phyloP scores from a whole-genome alignment of 495 filamentous ascomycete genomes.

The Neurospora tetraspora region DNA sequence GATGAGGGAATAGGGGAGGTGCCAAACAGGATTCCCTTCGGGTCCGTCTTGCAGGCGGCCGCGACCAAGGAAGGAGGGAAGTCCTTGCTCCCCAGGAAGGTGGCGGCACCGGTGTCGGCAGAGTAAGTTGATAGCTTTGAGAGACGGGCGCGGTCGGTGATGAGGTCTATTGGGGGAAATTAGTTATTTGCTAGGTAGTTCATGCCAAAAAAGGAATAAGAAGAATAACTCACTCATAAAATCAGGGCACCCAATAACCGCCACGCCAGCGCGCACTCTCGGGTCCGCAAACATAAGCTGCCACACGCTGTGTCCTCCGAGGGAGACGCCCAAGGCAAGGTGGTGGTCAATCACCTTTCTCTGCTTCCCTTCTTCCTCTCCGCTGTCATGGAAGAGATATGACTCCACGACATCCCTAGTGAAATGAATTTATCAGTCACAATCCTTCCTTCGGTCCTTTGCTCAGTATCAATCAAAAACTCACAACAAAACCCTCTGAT shows the following conservation, averaged over 20 bases:
- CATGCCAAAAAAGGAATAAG: background rate
- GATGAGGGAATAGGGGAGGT: slow-evolving; percentile 26
- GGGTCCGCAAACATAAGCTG: slow-evolving; percentile 68
- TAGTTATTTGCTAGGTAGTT: background rate
- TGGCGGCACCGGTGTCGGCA: slow-evolving; percentile 34
- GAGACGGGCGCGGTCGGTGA: slow-evolving; percentile 65
- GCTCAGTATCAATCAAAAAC: slow-evolving; percentile 1
- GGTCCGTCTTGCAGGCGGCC: slow-evolving; percentile 53
- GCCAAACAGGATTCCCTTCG: slow-evolving; percentile 56
- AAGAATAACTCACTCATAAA: slow-evolving; percentile 45
- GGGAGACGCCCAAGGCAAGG: slow-evolving; percentile 67
- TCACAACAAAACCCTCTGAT: slow-evolving; percentile 43
- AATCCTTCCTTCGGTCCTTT: background rate
- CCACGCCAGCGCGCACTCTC: slow-evolving; percentile 61
- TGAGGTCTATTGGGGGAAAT: slow-evolving; percentile 34
- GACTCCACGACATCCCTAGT: slow-evolving; percentile 65
- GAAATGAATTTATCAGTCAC: slow-evolving; percentile 9
- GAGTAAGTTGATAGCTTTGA: slow-evolving; percentile 60
- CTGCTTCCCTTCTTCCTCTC: slow-evolving; percentile 13
- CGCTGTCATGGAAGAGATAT: slow-evolving; percentile 55
- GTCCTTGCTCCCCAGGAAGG: slow-evolving; percentile 64
- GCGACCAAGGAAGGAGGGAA: slow-evolving; percentile 60
- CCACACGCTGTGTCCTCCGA: slow-evolving; percentile 88
- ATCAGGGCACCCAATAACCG: slow-evolving; percentile 85
- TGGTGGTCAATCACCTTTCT: slow-evolving; percentile 51